These are phyloP conservation scores for Diaporthe amygdali DNA, from an alignment of 2,329 filamentous ascomycete species.

Conservation along the genomic window DNA sequence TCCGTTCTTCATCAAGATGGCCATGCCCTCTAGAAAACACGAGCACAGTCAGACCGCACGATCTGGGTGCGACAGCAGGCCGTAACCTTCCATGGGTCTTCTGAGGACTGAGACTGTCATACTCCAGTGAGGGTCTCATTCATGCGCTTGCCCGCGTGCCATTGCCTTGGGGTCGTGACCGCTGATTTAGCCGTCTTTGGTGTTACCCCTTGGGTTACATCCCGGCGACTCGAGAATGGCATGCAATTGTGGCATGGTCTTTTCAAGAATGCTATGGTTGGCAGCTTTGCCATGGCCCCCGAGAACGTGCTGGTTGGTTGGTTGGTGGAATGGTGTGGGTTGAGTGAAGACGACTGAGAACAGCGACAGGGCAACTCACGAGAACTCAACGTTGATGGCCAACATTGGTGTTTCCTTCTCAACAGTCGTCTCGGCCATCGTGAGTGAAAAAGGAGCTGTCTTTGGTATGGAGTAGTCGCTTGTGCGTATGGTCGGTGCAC, in stretches of 20 bases:
- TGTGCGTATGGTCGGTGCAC: not conserved
- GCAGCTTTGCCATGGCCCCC: not conserved
- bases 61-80: not conserved
- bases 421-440: slow-evolving; percentile 9
- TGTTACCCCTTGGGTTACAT: not conserved
- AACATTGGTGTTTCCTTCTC: slow-evolving; percentile 39
- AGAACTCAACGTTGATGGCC: slow-evolving; percentile 62
- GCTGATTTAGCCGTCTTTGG: not conserved
- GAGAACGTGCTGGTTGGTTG: not conserved
- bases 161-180: not conserved
- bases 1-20: not conserved
- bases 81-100: not conserved
- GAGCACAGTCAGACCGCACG: not conserved
- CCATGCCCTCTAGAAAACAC: not conserved
- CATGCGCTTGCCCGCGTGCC: not conserved
- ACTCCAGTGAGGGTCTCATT: no score
- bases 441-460: not conserved
- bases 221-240: not conserved
- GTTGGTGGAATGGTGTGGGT: not conserved
- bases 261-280: not conserved
- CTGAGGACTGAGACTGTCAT: no score
- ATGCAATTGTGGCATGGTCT: not conserved
- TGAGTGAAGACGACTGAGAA: not conserved
- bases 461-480: not conserved
- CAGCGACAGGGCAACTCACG: slow-evolving; percentile 48